A percentile compares a stretch with the other conserved stretches of the same genome.
Conservation (phyloP, 2,329 filamentous ascomycete species). For the Alternaria panax region DNA sequence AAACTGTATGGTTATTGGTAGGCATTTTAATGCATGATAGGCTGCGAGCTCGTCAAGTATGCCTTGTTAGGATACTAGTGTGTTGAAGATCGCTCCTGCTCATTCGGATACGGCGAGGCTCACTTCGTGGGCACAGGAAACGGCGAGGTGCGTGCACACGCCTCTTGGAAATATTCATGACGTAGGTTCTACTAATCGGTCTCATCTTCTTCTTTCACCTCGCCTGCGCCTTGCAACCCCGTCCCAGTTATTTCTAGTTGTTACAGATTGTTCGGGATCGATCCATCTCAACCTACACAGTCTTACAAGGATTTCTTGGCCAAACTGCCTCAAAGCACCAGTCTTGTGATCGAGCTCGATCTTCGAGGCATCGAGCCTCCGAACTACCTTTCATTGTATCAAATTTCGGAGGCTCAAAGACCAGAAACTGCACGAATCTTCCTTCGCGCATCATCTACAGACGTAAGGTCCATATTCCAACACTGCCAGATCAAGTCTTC, state of each 20-base stretch:
- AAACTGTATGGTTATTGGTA: slow-evolving; percentile 11
- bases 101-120: neutral
- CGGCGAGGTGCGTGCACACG: too few species aligned
- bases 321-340: neutral
- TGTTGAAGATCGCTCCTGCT: neutral
- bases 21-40: neutral
- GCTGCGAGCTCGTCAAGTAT: neutral
- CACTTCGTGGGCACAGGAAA: neutral
- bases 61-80: neutral
- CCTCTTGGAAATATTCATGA: neutral
- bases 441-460: neutral
- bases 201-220: neutral
- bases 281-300: neutral
- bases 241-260: neutral
- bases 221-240: neutral
- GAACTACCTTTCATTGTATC: neutral
- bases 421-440: neutral
- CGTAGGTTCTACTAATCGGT: neutral
- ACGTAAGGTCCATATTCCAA: neutral
- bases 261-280: too few species aligned
- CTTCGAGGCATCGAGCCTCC: neutral
- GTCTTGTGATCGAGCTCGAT: neutral
- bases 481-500: neutral
- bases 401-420: neutral
- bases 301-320: neutral